Percentiles rank a stretch among this genome's conserved stretches.
These are phyloP conservation scores for Naumovozyma baii DNA, from an alignment of 805 yeast genomes.

Conservation along the genomic window DNA sequence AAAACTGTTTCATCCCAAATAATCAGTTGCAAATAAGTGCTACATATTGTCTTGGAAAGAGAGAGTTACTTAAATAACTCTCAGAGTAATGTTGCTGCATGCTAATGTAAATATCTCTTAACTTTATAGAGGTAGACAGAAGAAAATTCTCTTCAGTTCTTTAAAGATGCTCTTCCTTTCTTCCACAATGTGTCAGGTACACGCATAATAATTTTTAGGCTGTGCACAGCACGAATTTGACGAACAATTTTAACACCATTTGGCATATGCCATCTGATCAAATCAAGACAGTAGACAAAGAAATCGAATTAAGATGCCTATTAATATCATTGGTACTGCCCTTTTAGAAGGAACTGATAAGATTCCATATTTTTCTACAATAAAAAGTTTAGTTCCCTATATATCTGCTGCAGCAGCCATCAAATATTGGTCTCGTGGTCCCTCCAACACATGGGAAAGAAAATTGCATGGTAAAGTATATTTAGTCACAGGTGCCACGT, in stretches of 20 bases:
- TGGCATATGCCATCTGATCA: no score
- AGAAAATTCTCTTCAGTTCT: no score
- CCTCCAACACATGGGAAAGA: slow-evolving; percentile 82
- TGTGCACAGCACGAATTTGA: no score
- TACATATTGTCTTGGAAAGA: no score
- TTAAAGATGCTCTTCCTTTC: not conserved
- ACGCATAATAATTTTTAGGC: no score
- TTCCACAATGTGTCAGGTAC: not conserved
- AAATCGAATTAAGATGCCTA: slow-evolving; percentile 50
- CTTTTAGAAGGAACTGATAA: slow-evolving; percentile 61
- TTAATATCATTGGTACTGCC: slow-evolving; percentile 66
- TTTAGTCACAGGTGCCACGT: slow-evolving; percentile 84
- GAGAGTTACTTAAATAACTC: no score
- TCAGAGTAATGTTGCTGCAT: no score
- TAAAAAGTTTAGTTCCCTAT: slow-evolving; percentile 51
- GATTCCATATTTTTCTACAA: slow-evolving; percentile 63
- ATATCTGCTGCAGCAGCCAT: slow-evolving; percentile 36
- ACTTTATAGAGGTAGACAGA: no score
- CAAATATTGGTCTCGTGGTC: slow-evolving; percentile 73
- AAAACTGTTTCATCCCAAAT: no score
- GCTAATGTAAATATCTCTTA: no score
- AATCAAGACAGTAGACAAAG: not conserved
- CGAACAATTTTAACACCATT: no score
- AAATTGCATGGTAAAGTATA: slow-evolving; percentile 85
- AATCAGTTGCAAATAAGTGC: no score